phyloP scores from a whole-genome alignment of 768 basidiomycete genomes.

The Auriculariales sp. region DNA sequence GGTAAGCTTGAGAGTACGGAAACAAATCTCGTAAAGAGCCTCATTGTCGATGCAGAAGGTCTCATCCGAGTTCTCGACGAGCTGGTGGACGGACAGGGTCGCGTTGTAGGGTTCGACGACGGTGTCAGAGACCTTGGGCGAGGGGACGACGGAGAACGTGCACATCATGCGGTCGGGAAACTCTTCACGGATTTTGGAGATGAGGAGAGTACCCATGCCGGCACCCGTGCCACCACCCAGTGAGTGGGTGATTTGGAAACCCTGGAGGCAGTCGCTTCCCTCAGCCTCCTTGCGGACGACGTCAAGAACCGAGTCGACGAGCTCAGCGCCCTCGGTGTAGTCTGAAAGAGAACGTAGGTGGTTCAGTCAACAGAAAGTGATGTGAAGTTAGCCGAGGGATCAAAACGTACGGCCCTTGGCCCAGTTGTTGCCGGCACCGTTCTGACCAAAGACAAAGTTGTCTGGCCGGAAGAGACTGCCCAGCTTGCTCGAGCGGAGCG shows the following conservation, averaged over 20 bases:
- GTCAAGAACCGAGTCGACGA: slow-evolving; percentile 94
- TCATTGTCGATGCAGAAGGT: slow-evolving; percentile 99
- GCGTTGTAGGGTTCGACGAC: slow-evolving; percentile 99
- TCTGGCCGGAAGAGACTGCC: slow-evolving; percentile 92
- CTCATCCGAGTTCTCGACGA: slow-evolving; percentile 98
- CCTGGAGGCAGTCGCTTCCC: slow-evolving; percentile 92
- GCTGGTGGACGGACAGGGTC: slow-evolving; percentile 93
- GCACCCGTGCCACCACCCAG: slow-evolving; percentile 99
- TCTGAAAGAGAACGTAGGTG: slow-evolving; percentile 28
- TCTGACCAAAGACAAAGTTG: slow-evolving; percentile 97
- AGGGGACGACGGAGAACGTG: slow-evolving; percentile 96
- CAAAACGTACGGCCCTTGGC: slow-evolving; percentile 88
- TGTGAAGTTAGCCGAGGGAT: slow-evolving; percentile 1
- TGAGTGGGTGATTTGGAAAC: slow-evolving; percentile 98
- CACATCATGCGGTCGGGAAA: slow-evolving; percentile 99
- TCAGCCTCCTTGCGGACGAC: slow-evolving; percentile 99
- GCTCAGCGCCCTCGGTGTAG: slow-evolving; percentile 93
- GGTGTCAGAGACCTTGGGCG: slow-evolving; percentile 92
- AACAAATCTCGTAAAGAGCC: slow-evolving; percentile 97
- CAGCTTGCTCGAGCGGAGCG: slow-evolving; percentile 78
- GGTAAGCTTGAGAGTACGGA: slow-evolving; percentile 91
- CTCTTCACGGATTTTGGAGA: slow-evolving; percentile 98
- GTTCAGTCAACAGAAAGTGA: slow-evolving; percentile 10
- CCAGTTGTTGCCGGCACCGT: slow-evolving; percentile 99
- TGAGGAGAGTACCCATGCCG: slow-evolving; percentile 98